Percentiles rank a stretch among this genome's conserved stretches.
These are phyloP conservation scores for Ormosia emarginata DNA, from an alignment of 306 rosid species.

Conservation along the genomic window DNA sequence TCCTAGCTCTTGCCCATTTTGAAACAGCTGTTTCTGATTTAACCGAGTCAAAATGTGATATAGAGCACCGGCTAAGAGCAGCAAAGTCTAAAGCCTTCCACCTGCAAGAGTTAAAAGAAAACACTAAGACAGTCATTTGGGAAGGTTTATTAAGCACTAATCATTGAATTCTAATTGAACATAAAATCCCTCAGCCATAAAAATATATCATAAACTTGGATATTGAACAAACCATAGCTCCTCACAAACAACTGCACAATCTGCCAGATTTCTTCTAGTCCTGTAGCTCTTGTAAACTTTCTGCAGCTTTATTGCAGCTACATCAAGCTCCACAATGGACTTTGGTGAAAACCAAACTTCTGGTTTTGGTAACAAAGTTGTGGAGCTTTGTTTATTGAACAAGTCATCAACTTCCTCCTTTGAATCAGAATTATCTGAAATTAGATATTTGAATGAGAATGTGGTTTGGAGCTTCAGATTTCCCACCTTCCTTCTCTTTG, in stretches of 20 bases:
- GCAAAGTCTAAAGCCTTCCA: constrained; percentile 82
- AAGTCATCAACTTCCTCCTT: constrained; percentile 11
- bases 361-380: constrained; percentile 7
- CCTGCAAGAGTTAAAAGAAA: constrained; percentile 39
- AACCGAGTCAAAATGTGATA: constrained; percentile 51
- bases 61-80: constrained; percentile 44
- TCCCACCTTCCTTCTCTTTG: constrained; percentile 38
- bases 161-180: background rate
- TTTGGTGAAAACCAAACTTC: constrained; percentile 31
- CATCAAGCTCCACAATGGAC: constrained; percentile 40
- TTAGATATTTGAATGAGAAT: constrained; percentile 30
- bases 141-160: background rate
- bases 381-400: constrained; percentile 11
- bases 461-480: constrained; percentile 35
- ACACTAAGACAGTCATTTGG: background rate
- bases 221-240: constrained; percentile 66
- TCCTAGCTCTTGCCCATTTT: constrained; percentile 78
- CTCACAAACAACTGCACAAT: constrained; percentile 81
- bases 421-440: constrained; percentile 19
- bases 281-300: constrained; percentile 76
- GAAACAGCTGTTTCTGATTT: constrained; percentile 68
- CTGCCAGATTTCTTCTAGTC: constrained; percentile 80
- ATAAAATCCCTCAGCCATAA: background rate
- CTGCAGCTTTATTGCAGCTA: constrained; percentile 76
- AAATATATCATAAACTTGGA: background rate